phyloP scores from a whole-genome alignment of 2,329 filamentous ascomycete genomes.

The Leptographium wingfieldii region DNA sequence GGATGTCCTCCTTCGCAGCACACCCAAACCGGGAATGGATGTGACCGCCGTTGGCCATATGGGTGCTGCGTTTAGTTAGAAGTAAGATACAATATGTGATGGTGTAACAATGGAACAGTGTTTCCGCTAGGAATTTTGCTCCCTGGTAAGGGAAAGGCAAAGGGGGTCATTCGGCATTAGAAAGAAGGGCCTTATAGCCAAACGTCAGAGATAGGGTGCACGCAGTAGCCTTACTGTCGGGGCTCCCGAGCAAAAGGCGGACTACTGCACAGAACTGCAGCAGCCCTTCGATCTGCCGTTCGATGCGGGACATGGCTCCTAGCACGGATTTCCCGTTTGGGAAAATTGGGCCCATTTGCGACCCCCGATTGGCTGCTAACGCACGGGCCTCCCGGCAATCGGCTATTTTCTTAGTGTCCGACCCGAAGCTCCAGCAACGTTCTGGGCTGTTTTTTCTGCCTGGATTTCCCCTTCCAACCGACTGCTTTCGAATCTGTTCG shows the following conservation, averaged over 20 bases:
- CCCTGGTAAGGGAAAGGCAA: too few species aligned
- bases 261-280: not conserved
- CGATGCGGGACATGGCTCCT: not conserved
- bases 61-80: too few species aligned
- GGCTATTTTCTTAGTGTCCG: not conserved
- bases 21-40: too few species aligned
- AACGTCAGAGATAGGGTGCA: too few species aligned
- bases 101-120: too few species aligned
- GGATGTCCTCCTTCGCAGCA: too few species aligned
- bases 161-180: too few species aligned
- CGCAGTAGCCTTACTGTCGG: too few species aligned
- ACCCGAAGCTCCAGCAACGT: not conserved
- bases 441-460: not conserved
- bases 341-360: not conserved
- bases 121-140: too few species aligned
- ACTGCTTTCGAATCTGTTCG: not conserved
- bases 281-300: not conserved
- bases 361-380: not conserved
- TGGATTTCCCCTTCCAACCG: not conserved
- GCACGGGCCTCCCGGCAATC: not conserved
- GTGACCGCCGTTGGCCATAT: too few species aligned
- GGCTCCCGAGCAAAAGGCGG: not conserved
- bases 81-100: too few species aligned
- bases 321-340: not conserved
- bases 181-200: too few species aligned